Evolutionary conservation across 2,329 filamentous ascomycete species (phyloP).

Genomic region (Camptophora hylomeconis): DNA sequence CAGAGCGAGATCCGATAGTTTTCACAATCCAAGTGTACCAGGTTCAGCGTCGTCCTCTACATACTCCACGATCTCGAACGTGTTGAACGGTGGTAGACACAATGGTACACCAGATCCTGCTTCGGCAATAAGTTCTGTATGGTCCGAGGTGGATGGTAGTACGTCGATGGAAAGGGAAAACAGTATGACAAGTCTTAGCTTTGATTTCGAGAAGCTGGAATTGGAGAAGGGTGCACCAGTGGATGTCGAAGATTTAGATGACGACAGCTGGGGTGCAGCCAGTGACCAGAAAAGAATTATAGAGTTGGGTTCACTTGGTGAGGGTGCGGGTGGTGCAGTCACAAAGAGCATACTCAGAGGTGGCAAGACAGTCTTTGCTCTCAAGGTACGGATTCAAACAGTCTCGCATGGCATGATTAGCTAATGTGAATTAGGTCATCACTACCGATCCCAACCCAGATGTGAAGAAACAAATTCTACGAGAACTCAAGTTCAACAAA

Average conservation of each 20-base stretch:
- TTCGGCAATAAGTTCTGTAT: conserved; percentile 74
- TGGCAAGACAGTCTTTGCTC: conserved; percentile 85
- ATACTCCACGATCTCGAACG: conserved; percentile 72
- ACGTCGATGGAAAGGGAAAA: conserved; percentile 69
- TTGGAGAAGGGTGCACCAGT: conserved; percentile 69
- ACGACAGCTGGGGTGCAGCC: conserved; percentile 88
- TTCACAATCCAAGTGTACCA: conserved; percentile 67
- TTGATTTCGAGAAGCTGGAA: conserved; percentile 65
- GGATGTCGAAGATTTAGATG: conserved; percentile 89
- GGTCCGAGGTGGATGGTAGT: conserved; percentile 64
- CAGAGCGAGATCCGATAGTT: conserved; percentile 73
- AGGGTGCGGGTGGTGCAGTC: conserved; percentile 90
- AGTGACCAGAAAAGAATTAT: conserved; percentile 78
- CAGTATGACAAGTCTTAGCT: conserved; percentile 63
- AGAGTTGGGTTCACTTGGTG: conserved; percentile 79
- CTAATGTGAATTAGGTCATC: conserved; percentile 56
- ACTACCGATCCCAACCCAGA: conserved; percentile 96
- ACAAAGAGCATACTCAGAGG: conserved; percentile 81
- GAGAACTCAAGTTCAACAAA: conserved; percentile 95
- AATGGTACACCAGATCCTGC: conserved; percentile 65
- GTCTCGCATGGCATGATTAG: conserved; percentile 1
- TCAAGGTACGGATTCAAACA: conserved; percentile 57
- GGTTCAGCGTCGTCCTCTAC: conserved; percentile 78
- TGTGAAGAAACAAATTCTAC: conserved; percentile 95
- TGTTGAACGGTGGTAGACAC: conserved; percentile 53